Percentiles rank a stretch among this genome's conserved stretches.
Conservation (phyloP, 169 alveolate genomes). For the Plasmodium fragile region DNA sequence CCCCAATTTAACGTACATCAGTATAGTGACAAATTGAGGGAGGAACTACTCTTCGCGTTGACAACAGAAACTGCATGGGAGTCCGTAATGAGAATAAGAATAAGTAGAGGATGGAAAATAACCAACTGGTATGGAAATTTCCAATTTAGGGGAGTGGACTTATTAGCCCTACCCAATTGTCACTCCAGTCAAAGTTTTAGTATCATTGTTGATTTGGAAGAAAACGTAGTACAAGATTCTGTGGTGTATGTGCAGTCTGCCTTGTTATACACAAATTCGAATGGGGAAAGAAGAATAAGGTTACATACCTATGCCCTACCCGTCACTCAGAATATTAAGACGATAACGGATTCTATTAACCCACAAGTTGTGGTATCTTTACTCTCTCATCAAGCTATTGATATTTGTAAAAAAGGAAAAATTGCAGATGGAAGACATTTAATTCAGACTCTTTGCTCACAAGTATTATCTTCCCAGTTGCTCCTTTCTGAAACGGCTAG, state of each 20-base stretch:
- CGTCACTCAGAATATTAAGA: slow-evolving; percentile 90
- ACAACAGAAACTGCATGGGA: slow-evolving; percentile 96
- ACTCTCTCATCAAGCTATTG: slow-evolving; percentile 84
- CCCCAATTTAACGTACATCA: slow-evolving; percentile 82
- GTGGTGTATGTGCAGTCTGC: slow-evolving; percentile 96
- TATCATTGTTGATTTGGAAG: slow-evolving; percentile 90
- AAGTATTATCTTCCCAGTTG: slow-evolving; percentile 78
- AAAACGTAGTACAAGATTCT: slow-evolving; percentile 83
- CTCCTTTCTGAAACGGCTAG: slow-evolving; percentile 77
- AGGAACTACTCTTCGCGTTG: slow-evolving; percentile 90
- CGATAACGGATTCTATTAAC: slow-evolving; percentile 83
- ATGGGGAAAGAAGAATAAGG: slow-evolving; percentile 98
- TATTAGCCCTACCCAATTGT: slow-evolving; percentile 93
- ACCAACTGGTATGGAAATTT: slow-evolving; percentile 95
- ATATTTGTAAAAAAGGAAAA: slow-evolving; percentile 82
- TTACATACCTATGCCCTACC: slow-evolving; percentile 96
- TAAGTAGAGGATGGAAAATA: slow-evolving; percentile 95
- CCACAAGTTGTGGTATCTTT: slow-evolving; percentile 85
- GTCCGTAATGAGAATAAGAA: slow-evolving; percentile 96
- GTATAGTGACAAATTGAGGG: slow-evolving; percentile 83
- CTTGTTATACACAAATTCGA: slow-evolving; percentile 95
- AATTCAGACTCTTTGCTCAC: slow-evolving; percentile 86
- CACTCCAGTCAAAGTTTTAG: slow-evolving; percentile 92
- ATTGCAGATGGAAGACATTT: slow-evolving; percentile 87
- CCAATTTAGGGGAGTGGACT: slow-evolving; percentile 91